Conservation (phyloP, 2,329 filamentous ascomycete species). For the Pleurostoma richardsiae region DNA sequence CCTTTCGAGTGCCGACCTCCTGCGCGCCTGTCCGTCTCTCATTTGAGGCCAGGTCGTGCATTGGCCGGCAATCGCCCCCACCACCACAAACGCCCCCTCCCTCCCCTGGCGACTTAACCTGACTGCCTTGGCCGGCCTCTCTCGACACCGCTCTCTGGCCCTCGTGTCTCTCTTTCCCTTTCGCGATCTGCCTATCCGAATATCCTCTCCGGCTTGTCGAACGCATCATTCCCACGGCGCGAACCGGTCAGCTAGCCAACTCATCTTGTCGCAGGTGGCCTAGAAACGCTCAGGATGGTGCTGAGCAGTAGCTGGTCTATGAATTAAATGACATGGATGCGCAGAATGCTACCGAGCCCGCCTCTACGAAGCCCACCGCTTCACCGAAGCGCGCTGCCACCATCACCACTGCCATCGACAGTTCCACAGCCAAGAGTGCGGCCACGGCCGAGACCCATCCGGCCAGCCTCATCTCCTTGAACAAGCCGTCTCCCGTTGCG, state of each 20-base stretch:
- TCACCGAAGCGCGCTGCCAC: conserved; percentile 40
- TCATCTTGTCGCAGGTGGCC: conserved; percentile 21
- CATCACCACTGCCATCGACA: neutral
- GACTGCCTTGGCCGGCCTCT: too few species aligned
- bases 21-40: too few species aligned
- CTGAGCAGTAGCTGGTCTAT: conserved; percentile 41
- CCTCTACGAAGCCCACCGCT: conserved; percentile 54
- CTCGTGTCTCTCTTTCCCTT: too few species aligned
- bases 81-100: too few species aligned
- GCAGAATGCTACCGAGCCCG: conserved; percentile 62
- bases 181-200: too few species aligned
- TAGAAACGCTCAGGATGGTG: conserved; percentile 53
- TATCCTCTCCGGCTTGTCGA: too few species aligned
- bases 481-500: conserved; percentile 16
- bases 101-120: too few species aligned
- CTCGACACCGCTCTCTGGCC: too few species aligned
- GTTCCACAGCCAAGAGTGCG: neutral
- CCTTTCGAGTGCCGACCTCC: too few species aligned
- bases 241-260: conserved; percentile 9
- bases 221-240: conserved; percentile 1
- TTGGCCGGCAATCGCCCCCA: too few species aligned
- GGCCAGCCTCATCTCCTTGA: conserved; percentile 17
- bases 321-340: conserved; percentile 64
- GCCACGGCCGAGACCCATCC: conserved; percentile 22
- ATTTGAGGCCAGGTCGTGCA: too few species aligned